Conservation (phyloP, 352 stramenopile species). For the Phytophthora fragariae region DNA sequence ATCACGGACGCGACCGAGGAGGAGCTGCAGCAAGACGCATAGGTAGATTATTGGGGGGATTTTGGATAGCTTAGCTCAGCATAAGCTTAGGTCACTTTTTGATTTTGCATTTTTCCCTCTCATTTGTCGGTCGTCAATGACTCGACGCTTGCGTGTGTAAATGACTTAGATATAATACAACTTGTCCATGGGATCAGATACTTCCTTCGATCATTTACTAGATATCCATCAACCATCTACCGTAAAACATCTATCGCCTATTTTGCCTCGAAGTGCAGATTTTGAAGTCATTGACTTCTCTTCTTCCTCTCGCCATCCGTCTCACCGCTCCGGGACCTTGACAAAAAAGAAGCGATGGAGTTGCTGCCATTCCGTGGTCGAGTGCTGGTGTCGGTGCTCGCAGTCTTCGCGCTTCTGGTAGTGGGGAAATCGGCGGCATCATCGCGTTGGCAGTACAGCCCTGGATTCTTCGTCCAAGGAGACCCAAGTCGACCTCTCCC, state of each 20-base stretch:
- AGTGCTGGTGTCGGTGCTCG: background rate
- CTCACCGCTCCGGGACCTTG: background rate
- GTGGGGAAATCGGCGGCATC: constrained; percentile 2
- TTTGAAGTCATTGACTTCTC: background rate
- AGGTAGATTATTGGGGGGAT: background rate
- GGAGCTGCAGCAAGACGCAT: constrained; percentile 24
- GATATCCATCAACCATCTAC: background rate
- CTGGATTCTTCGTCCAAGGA: constrained; percentile 37
- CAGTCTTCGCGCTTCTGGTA: constrained; percentile 16
- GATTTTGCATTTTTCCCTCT: background rate
- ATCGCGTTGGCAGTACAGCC: constrained; percentile 20
- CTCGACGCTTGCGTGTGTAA: constrained; percentile 29
- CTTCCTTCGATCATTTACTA: background rate
- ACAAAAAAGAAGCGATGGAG: background rate
- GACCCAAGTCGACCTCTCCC: constrained; percentile 8
- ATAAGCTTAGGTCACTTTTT: constrained; percentile 7
- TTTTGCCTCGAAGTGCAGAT: background rate
- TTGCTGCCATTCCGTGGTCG: background rate
- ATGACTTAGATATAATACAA: constrained; percentile 14
- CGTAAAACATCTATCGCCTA: constrained; percentile 19
- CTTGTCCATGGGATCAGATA: background rate
- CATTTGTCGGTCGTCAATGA: constrained; percentile 2
- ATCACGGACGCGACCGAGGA: constrained; percentile 48
- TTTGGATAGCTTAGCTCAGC: constrained; percentile 5
- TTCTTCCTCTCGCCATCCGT: background rate